phyloP scores from a whole-genome alignment of 768 basidiomycete genomes.

The Mycena polygramma region DNA sequence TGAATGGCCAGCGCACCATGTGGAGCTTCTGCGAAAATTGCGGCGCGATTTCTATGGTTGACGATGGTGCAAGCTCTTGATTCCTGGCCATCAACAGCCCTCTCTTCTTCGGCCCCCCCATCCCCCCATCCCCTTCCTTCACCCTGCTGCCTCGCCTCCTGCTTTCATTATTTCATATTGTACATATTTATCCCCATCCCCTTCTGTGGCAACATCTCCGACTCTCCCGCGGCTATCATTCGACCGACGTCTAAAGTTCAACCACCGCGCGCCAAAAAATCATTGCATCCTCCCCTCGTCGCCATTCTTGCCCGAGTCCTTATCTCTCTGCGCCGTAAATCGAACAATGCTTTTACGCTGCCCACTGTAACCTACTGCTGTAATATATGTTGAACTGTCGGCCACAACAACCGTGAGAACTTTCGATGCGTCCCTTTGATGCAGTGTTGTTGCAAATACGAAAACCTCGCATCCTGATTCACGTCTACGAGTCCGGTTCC shows the following conservation, averaged over 20 bases:
- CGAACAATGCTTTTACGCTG: conserved; percentile 40
- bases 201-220: conserved; percentile 41
- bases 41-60: conserved; percentile 91
- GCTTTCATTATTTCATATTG: conserved; percentile 35
- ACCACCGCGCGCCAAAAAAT: conserved; percentile 12
- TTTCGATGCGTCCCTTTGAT: no score
- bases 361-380: conserved; percentile 42
- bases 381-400: conserved; percentile 5
- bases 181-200: conserved; percentile 43
- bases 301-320: background rate
- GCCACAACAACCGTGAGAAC: conserved; percentile 4
- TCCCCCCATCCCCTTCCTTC: conserved; percentile 34
- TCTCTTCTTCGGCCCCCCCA: conserved; percentile 27
- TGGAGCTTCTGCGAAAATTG: conserved; percentile 92
- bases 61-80: conserved; percentile 65
- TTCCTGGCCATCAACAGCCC: conserved; percentile 35
- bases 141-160: conserved; percentile 5
- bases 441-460: no score
- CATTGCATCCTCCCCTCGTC: background rate
- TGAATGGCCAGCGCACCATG: conserved; percentile 82
- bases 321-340: background rate
- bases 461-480: no score
- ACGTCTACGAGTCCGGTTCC: no score
- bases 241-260: background rate
- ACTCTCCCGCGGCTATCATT: conserved; percentile 10